phyloP scores from a whole-genome alignment of 2,329 filamentous ascomycete genomes.

The Samsoniella hepiali region DNA sequence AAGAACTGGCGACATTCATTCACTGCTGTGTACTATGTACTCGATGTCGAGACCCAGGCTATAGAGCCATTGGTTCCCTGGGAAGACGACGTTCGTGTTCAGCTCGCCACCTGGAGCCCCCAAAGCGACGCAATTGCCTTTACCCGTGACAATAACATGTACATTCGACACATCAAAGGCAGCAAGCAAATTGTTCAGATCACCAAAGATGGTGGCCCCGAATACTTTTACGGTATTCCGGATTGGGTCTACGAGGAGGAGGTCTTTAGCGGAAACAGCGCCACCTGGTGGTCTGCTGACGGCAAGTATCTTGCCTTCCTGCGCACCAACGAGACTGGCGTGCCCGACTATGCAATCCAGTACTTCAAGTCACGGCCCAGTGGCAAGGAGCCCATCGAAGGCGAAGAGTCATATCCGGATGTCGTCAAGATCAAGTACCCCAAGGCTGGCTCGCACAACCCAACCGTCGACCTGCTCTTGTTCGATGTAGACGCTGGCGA shows the following conservation, averaged over 20 bases:
- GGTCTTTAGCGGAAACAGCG: slow-evolving; percentile 68
- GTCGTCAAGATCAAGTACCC: slow-evolving; percentile 93
- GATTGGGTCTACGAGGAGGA: slow-evolving; percentile 91
- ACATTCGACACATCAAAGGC: slow-evolving; percentile 59
- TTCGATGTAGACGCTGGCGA: slow-evolving; percentile 78
- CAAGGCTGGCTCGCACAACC: slow-evolving; percentile 91
- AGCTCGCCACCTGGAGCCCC: slow-evolving; percentile 88
- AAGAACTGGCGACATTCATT: slow-evolving; percentile 89
- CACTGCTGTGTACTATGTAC: slow-evolving; percentile 83
- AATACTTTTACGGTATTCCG: slow-evolving; percentile 92
- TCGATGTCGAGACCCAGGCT: slow-evolving; percentile 78
- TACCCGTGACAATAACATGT: slow-evolving; percentile 87
- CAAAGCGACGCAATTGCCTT: slow-evolving; percentile 84
- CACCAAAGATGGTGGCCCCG: slow-evolving; percentile 79
- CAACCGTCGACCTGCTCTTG: slow-evolving; percentile 81
- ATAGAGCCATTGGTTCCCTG: slow-evolving; percentile 74
- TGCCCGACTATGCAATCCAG: slow-evolving; percentile 88
- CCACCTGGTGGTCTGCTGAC: slow-evolving; percentile 93
- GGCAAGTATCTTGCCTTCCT: slow-evolving; percentile 89
- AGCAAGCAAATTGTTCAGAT: slow-evolving; percentile 64
- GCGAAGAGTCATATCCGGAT: slow-evolving; percentile 87
- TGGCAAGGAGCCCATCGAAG: slow-evolving; percentile 60
- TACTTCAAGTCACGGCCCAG: slow-evolving; percentile 90
- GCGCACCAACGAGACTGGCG: slow-evolving; percentile 86
- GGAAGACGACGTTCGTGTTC: slow-evolving; percentile 63